Base-by-base conservation (phyloP, 192 early-diverging fungal genomes). In the Geranomyces variabilis region DNA sequence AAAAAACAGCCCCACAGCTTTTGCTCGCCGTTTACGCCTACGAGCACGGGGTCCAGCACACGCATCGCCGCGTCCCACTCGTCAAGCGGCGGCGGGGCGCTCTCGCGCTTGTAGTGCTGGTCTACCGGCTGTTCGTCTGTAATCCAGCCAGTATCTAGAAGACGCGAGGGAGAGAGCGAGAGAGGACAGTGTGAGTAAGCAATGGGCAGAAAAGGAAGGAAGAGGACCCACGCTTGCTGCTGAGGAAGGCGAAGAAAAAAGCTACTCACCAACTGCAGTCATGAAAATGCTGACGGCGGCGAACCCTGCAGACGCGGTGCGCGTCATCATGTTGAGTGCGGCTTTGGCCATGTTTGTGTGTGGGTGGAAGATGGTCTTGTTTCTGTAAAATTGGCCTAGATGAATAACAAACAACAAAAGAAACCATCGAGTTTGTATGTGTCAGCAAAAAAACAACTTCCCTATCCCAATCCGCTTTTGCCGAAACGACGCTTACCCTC, bases 301-400 rank as follows among this genome's bases (percentile, higher is more conserved):
- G 60, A 87, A 71, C 5, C 81, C 86, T 2, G 70, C 72, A n/a
- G 80, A 75, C 34, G 77, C 58, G 5, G 86, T 87, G 21, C 86
- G 74, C 15, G 86, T 87, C 78, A 87, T 77, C 86, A 87, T 87
- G 63, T 87, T 87, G 10, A 87, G 60, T 10, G 80, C 71, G 10
- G 83, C 68, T 41, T 78, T 71, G 47, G 67, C 57, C 58, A 75
- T 69, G 36, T 70, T 66, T 36, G 61, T 65, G 28, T 68, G 70
- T 17, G 70, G 70, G 26, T 72, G 70, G 62, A 59, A 72, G 51
- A 73, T 71, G 1, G 79, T 75, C 68, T 87, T 87, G 70, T 73
- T 70, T 33, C 85, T 64, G 63, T 87, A 85, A 63, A 87, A 87
- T 65, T 87, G 85, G 12, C 85, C 85, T 41, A 41, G n/a, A n/a